Base-by-base conservation (phyloP, 1,139 yeast genomes). In the Yamadazyma spencermartinsiae region DNA sequence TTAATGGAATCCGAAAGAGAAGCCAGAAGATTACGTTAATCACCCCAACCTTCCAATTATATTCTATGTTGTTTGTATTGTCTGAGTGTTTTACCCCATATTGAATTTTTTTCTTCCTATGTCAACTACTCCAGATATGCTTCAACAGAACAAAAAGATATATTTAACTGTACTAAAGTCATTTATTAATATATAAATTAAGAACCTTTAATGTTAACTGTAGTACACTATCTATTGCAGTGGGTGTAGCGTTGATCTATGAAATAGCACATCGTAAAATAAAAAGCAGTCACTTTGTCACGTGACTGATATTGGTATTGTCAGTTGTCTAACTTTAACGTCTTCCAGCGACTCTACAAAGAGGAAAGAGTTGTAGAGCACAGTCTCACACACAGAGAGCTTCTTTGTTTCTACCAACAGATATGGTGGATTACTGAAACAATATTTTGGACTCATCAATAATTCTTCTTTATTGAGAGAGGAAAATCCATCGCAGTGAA, bases 1-100 rank as follows among this genome's bases (percentile, higher is more conserved):
- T 83, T 92, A 74, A 92, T 92, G 96, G 98, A 92, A 81, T 92
- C 98, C 61, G 98, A 92, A 82, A 92, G 98, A 84, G 98, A 92
- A 82, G 98, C 98, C 66, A 85, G 94, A 78, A 71, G 77, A 69
- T 72, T 72, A 60, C 76, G 77, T 68, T 72, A 70, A 42, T 44
- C 19, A 11, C 17, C 15, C 7, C 7, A 20, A 8, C 9, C 9
- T 24, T 24, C n/a, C n/a, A 5, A 11, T 24, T n/a, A n/a, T n/a
- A n/a, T 5, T 24, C 13, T 24, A 13, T 24, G n/a, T 24, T 24
- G 10, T 24, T 11, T 28, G 16, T 28, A 16, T 28, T 3, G n/a
- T 28, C n/a, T 28, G 19, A n/a, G 20, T 4, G 3, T 28, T 4
- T 28, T 28, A 11, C 26, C 21, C 21, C 26, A 23, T 23, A 23